Percentiles rank a stretch among this genome's conserved stretches.
phyloP scores from a whole-genome alignment of 2,329 filamentous ascomycete species.

The Metarhizium rileyi region DNA sequence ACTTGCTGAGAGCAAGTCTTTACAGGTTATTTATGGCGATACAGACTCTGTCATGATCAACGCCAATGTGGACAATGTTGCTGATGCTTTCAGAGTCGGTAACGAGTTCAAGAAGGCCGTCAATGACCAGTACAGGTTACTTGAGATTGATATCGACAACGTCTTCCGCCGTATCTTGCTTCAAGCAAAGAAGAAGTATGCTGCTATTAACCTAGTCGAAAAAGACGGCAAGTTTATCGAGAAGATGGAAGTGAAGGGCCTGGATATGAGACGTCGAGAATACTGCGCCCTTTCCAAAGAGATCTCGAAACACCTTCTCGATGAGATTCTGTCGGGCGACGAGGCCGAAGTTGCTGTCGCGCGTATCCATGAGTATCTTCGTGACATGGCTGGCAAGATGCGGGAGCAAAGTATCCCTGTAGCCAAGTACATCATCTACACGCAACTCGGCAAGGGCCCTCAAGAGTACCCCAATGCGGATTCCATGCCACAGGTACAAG shows the following conservation, averaged over 20 bases:
- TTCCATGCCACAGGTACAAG: conserved; percentile 94
- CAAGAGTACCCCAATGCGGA: conserved; percentile 90
- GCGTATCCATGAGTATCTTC: conserved; percentile 87
- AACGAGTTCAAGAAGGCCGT: conserved; percentile 91
- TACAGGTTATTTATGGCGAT: conserved; percentile 97
- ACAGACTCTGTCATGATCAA: conserved; percentile 99
- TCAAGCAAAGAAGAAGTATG: conserved; percentile 99
- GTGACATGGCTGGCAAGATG: conserved; percentile 79
- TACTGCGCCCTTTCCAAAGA: conserved; percentile 95
- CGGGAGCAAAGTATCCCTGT: conserved; percentile 64
- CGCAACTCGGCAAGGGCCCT: conserved; percentile 89
- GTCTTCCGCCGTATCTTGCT: conserved; percentile 87
- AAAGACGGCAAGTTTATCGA: conserved; percentile 83
- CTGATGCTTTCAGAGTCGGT: conserved; percentile 82
- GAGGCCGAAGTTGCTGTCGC: conserved; percentile 81
- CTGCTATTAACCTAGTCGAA: conserved; percentile 87
- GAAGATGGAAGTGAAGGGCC: conserved; percentile 94
- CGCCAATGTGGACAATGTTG: conserved; percentile 88
- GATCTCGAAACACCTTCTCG: conserved; percentile 79
- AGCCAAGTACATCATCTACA: conserved; percentile 94
- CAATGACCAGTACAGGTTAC: conserved; percentile 82
- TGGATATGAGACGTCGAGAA: conserved; percentile 96
- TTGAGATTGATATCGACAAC: conserved; percentile 98
- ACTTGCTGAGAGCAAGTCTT: conserved; percentile 78
- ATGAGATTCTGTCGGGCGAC: conserved; percentile 88